Evolutionary conservation across 805 yeast species (phyloP).

Genomic region (Saturnispora gosingensis): DNA sequence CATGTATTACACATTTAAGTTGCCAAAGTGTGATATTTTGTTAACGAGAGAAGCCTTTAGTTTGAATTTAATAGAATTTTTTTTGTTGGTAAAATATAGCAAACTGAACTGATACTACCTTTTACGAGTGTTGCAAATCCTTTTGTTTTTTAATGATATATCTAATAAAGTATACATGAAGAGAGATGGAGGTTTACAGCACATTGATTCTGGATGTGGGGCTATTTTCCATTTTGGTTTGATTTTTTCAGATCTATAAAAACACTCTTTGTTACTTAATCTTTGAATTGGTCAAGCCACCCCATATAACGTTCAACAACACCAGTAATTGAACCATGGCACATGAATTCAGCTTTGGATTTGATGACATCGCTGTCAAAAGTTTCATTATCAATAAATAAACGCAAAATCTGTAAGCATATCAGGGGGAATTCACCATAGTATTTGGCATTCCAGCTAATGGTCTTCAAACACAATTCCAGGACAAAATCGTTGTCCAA

Average conservation of each 20-base stretch:
- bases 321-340: slow-evolving; percentile 16
- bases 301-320: slow-evolving; percentile 2
- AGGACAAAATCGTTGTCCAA: slow-evolving; percentile 31
- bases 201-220: background rate
- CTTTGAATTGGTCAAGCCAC: slow-evolving; percentile 6
- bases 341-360: slow-evolving; percentile 31
- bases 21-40: background rate
- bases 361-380: slow-evolving; percentile 30
- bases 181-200: background rate
- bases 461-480: slow-evolving; percentile 36
- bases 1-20: background rate
- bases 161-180: background rate
- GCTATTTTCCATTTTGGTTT: background rate
- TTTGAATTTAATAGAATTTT: background rate
- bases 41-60: background rate
- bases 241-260: background rate
- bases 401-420: slow-evolving; percentile 32
- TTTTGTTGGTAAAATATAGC: background rate
- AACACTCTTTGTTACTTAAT: background rate
- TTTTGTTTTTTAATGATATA: no score
- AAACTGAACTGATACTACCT: background rate
- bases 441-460: slow-evolving; percentile 59
- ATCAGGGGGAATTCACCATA: slow-evolving; percentile 45
- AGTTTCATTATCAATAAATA: slow-evolving; percentile 30
- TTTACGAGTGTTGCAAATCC: background rate